Percentiles rank a stretch among this genome's conserved stretches.
Conservation (phyloP, 441 rosid genomes). For the Populus hybrid region DNA sequence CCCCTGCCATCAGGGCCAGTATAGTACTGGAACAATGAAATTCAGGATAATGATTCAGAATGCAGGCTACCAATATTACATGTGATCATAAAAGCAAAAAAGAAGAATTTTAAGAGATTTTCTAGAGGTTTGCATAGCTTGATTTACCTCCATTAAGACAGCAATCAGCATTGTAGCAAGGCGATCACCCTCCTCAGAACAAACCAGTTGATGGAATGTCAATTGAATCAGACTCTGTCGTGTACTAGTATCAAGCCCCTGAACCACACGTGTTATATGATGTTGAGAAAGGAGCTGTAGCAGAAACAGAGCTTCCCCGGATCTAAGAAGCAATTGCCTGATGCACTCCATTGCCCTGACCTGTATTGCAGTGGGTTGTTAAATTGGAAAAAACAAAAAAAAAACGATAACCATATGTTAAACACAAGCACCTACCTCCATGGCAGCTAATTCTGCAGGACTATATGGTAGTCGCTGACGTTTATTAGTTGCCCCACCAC, state of each 20-base stretch:
- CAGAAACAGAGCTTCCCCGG: slow-evolving; percentile 93
- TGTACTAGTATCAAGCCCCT: slow-evolving; percentile 66
- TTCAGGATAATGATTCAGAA: slow-evolving; percentile 20
- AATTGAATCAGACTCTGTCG: slow-evolving; percentile 66
- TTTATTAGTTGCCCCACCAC: slow-evolving; percentile 64
- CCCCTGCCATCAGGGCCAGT: slow-evolving; percentile 98
- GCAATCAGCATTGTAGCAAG: slow-evolving; percentile 86
- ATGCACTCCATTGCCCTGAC: slow-evolving; percentile 97
- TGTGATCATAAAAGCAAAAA: slow-evolving; percentile 3
- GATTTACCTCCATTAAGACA: slow-evolving; percentile 81
- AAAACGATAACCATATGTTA: slow-evolving; percentile 10
- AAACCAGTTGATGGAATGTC: slow-evolving; percentile 90
- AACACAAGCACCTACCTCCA: slow-evolving; percentile 56
- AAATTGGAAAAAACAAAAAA: slow-evolving; percentile 8
- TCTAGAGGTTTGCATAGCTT: not conserved
- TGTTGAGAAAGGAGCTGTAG: slow-evolving; percentile 90
- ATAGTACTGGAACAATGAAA: slow-evolving; percentile 62
- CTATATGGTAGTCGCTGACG: slow-evolving; percentile 78
- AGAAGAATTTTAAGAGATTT: slow-evolving; percentile 13
- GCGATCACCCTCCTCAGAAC: slow-evolving; percentile 93
- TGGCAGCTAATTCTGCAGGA: slow-evolving; percentile 92
- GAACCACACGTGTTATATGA: slow-evolving; percentile 78
- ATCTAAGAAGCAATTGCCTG: slow-evolving; percentile 93
- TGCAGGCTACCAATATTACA: slow-evolving; percentile 9
- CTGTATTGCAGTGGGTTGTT: slow-evolving; percentile 35